Evolutionary conservation across 768 basidiomycete genomes (phyloP), one percentile per base, ranked within the genome.

Genomic region (Rhizopogon vinicolor): DNA sequence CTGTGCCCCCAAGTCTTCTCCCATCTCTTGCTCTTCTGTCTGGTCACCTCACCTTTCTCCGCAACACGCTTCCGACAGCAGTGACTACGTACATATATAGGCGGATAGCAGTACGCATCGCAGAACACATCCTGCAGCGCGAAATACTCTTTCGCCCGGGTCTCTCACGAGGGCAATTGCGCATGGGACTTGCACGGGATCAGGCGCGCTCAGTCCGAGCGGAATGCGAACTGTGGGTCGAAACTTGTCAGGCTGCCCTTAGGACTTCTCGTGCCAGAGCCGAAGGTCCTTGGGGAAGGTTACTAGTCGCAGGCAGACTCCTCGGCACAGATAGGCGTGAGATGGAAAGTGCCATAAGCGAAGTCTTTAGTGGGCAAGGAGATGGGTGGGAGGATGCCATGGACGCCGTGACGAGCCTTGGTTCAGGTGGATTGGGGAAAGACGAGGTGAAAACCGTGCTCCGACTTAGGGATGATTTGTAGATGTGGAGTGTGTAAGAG

Each of bases 161-260:
- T 57, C 79, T 94, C 54, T 75, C 79, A 33, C 68, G 78, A 3
- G 63, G 68, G 7, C 46, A 64, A 2, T 52, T 41, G 29, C 62
- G 63, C 7, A 49, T 52, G 7, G 61, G 59, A 43, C 53, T 71
- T 22, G 61, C 66, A 35, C 66, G 58, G 4, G 19, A 53, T 3
- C 87, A 91, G 53, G 90, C 87, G 5, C 78, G 75, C 56, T 72
- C 74, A 19, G 77, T 96, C 19, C 75, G 75, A 19, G 79, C 80
- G 1, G 94, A 98, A 68, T 84, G 83, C 74, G 80, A 85, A 64
- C 77, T 92, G 46, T 93, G 94, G 93, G 78, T 87, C 5, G 88
- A 91, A 70, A 87, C 89, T 7, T 90, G 85, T 56, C 80, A 82
- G 28, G 70, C 74, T 19, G 86, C 84, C 2, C 70, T 93, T 40